Base-by-base conservation (phyloP, 2,329 filamentous ascomycete genomes). In the Amesomyces nigricolor region DNA sequence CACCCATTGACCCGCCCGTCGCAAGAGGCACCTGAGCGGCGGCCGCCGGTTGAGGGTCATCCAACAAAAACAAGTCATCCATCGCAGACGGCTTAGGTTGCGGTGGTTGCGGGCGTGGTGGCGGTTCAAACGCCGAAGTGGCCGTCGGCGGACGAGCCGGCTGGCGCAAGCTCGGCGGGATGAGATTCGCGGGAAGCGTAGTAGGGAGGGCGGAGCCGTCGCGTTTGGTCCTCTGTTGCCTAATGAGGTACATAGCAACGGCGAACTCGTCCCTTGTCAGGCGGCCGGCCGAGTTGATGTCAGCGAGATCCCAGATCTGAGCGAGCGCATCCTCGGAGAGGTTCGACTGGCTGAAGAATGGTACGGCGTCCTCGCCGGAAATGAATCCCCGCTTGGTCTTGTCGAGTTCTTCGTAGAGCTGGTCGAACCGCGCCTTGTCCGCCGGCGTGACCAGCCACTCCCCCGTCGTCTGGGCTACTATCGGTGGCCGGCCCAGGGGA, bases 291-390 rank as follows among this genome's bases (percentile, higher is more conserved):
- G 90, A 94, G 66, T 89, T 90, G 71, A 96, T 90, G 71, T 99
- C 94, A 13, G 94, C 87, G 30, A 99, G 81, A 69, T 99, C 94
- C 94, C 94, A 99, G 61, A 99, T 95, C 65, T 95, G 89, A 30
- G 94, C 94, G 51, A 99, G 77, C 9, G 83, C 83, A 65, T 96
- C 92, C 68, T 97, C 92, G 0, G 89, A 83, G 13, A 99, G 78
- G 55, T 89, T 87, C 0, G 92, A 96, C 70, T 96, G 91, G 68
- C 88, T 92, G 70, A 99, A 89, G 73, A 97, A 99, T 8, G 84
- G 81, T 8, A 97, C 94, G 2, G 92, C 94, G 71, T 97, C 91
- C 65, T 97, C 92, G 61, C 94, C 94, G 32, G 87, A 95, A 62
- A 99, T 92, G 64, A 83, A 88, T 0, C 94, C 94, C 64, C 83